These are phyloP conservation scores for Pythium myriotylum DNA, from an alignment of 352 stramenopile species.

Conservation along the genomic window DNA sequence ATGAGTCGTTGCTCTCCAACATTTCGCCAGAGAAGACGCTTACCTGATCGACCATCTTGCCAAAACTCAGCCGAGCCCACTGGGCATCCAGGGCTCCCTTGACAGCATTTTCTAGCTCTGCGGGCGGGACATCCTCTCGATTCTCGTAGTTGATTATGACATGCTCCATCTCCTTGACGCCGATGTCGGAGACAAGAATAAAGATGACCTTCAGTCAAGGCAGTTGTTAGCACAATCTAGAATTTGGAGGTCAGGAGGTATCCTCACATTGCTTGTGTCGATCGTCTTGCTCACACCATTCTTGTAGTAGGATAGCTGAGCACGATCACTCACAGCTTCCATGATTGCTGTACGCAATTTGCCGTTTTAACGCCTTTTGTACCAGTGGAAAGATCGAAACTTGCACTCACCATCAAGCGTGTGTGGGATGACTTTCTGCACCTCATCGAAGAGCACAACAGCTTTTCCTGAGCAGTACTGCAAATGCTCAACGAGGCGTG, in stretches of 20 bases:
- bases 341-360: slow-evolving; percentile 53
- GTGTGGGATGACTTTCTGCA: slow-evolving; percentile 91
- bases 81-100: slow-evolving; percentile 81
- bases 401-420: slow-evolving; percentile 83
- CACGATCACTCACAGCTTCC: slow-evolving; percentile 69
- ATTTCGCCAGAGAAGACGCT: background rate
- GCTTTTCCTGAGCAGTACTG: slow-evolving; percentile 82
- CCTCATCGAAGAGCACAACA: slow-evolving; percentile 91
- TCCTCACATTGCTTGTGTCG: slow-evolving; percentile 72
- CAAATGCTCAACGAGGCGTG: slow-evolving; percentile 63
- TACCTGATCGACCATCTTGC: slow-evolving; percentile 88
- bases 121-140: slow-evolving; percentile 63
- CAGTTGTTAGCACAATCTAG: background rate
- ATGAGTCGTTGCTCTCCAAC: too few species aligned
- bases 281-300: slow-evolving; percentile 60
- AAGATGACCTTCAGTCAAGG: slow-evolving; percentile 71
- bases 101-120: slow-evolving; percentile 71
- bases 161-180: slow-evolving; percentile 80
- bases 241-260: background rate
- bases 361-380: too few species aligned
- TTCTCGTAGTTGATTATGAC: slow-evolving; percentile 82
- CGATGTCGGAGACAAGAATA: slow-evolving; percentile 89
- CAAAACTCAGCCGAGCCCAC: slow-evolving; percentile 89
- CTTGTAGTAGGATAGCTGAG: slow-evolving; percentile 80
- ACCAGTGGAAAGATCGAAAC: too few species aligned